A percentile compares a stretch with the other conserved stretches of the same genome.
These are phyloP conservation scores for Kwoniella heveanensis DNA, from an alignment of 768 basidiomycete species.

Conservation along the genomic window DNA sequence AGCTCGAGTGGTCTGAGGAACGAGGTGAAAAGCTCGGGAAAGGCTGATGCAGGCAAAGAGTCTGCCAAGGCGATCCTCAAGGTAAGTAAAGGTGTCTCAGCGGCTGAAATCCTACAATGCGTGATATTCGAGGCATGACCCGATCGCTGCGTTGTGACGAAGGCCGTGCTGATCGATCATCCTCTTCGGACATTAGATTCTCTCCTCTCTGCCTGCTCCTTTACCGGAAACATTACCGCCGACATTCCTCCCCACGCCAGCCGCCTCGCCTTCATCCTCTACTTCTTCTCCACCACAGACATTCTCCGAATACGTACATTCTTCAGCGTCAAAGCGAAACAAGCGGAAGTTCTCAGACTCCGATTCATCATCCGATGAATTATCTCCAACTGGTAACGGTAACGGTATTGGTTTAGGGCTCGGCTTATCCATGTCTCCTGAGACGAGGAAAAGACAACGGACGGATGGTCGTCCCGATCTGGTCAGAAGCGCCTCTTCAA, in stretches of 20 bases:
- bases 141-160: no score
- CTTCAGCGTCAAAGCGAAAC: conserved; percentile 15
- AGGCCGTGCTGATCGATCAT: no score
- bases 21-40: conserved; percentile 17
- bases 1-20: conserved; percentile 31
- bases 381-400: not conserved
- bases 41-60: conserved; percentile 10
- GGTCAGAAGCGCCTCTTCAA: not conserved
- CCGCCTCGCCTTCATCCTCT: conserved; percentile 22
- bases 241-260: conserved; percentile 46
- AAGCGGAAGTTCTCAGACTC: conserved; percentile 26
- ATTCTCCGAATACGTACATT: conserved; percentile 25
- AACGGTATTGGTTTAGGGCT: conserved; percentile 37
- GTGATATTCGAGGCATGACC: no score
- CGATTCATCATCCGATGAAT: conserved; percentile 3
- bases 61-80: conserved; percentile 32
- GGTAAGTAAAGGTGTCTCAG: conserved; percentile 19
- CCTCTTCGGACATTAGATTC: conserved; percentile 29
- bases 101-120: no score
- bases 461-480: conserved; percentile 2
- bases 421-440: conserved; percentile 20
- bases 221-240: conserved; percentile 39
- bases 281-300: conserved; percentile 13
- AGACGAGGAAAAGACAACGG: conserved; percentile 6
- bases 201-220: conserved; percentile 38